A percentile compares a stretch with the other conserved stretches of the same genome.
Conservation (phyloP, 805 yeast species). For the Nematodospora valgi region DNA sequence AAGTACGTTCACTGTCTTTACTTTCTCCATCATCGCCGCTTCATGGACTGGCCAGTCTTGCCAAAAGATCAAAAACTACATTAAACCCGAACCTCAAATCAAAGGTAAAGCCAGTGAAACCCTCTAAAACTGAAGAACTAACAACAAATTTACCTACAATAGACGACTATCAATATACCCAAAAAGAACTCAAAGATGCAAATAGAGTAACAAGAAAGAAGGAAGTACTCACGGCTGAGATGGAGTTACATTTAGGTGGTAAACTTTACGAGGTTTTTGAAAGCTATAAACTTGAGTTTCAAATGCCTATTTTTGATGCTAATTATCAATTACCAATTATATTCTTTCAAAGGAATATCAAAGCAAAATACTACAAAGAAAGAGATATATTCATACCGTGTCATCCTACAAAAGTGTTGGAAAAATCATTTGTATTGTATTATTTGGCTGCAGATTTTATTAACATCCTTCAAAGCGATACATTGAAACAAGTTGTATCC, state of each 20-base stretch:
- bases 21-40: no score
- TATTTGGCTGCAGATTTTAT: slow-evolving; percentile 48
- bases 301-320: background rate
- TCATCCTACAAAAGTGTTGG: slow-evolving; percentile 36
- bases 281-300: slow-evolving; percentile 1
- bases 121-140: background rate
- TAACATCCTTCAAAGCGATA: slow-evolving; percentile 4
- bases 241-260: slow-evolving; percentile 24
- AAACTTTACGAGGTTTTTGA: background rate
- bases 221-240: slow-evolving; percentile 49
- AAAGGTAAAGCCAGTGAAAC: background rate
- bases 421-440: slow-evolving; percentile 41
- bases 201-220: slow-evolving; percentile 40
- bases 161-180: slow-evolving; percentile 13
- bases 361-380: slow-evolving; percentile 45
- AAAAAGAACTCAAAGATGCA: slow-evolving; percentile 31
- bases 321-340: slow-evolving; percentile 38
- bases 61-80: slow-evolving; percentile 3
- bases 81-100: background rate
- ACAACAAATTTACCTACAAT: background rate
- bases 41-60: no score
- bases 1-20: no score
- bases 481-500: slow-evolving; percentile 2
- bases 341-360: slow-evolving; percentile 49
- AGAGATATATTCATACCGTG: slow-evolving; percentile 57